phyloP scores from a whole-genome alignment of 495 filamentous ascomycete species.

The Aspergillus avenaceus region DNA sequence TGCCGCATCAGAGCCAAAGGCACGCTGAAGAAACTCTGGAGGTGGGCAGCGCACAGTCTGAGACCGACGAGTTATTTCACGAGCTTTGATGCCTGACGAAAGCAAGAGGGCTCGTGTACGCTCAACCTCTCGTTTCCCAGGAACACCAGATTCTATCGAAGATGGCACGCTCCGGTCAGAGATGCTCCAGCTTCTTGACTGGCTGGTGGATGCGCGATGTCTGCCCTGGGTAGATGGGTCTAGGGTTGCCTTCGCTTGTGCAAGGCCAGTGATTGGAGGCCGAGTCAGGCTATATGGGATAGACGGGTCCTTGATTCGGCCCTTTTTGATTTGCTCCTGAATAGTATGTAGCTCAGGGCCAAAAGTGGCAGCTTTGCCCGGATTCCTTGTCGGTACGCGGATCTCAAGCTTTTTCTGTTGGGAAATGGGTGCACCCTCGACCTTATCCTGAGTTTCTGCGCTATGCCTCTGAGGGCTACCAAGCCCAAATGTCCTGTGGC shows the following conservation, averaged over 20 bases:
- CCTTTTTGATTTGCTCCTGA: slow-evolving; percentile 20
- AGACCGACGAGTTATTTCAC: slow-evolving; percentile 66
- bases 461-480: slow-evolving; percentile 12
- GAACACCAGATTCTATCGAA: slow-evolving; percentile 29
- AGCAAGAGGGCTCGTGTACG: slow-evolving; percentile 70
- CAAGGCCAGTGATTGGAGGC: slow-evolving; percentile 45
- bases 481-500: slow-evolving; percentile 16
- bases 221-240: slow-evolving; percentile 18
- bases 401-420: slow-evolving; percentile 12
- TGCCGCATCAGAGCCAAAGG: slow-evolving; percentile 21
- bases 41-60: slow-evolving; percentile 42
- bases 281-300: slow-evolving; percentile 31
- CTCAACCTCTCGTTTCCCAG: slow-evolving; percentile 63
- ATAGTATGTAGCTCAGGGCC: slow-evolving; percentile 22
- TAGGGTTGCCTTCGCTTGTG: slow-evolving; percentile 36
- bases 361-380: slow-evolving; percentile 18
- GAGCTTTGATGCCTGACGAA: slow-evolving; percentile 80
- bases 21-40: slow-evolving; percentile 33
- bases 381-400: background rate
- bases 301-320: slow-evolving; percentile 27
- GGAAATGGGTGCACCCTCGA: slow-evolving; percentile 3
- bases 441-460: slow-evolving; percentile 6
- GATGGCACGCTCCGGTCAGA: slow-evolving; percentile 51
- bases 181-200: slow-evolving; percentile 60
- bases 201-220: slow-evolving; percentile 21